Base-by-base conservation (phyloP, 2,329 filamentous ascomycete species). In the Stagonosporopsis tanaceti region DNA sequence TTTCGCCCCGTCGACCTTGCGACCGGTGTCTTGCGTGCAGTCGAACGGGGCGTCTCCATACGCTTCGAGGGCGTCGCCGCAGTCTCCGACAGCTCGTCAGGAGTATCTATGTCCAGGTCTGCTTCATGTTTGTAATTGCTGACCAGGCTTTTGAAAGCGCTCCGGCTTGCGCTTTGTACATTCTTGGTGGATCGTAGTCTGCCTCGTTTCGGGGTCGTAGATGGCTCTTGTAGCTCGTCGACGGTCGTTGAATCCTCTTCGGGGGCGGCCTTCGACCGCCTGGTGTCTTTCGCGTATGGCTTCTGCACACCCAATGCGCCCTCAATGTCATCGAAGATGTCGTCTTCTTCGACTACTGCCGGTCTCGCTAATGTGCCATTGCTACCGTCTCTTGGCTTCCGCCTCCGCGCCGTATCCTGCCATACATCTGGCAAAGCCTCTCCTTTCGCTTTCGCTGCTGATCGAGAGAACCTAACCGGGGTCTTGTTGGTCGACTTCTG, bases 261-360 rank as follows among this genome's bases (percentile, higher is more conserved):
- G 7, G 40, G 42, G 20, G 46, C 61, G 14, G 57, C 47, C 27
- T 62, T 58, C 12, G 55, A 56, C 15, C 60, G 57, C 20, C 60
- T 59, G 44, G 57, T 52, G 3, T 53, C 50, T 22, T 42, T 35
- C 47, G 40, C 37, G 3, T 53, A 50, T n/a, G 58, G 52, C 34
- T 50, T 42, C n/a, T 53, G 27, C 8, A 73, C 73, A 38, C 75
- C 61, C 51, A 78, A 63, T 7, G 77, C 78, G 28, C 78, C 77
- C 42, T 80, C 78, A 34, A 80, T 76, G 50, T 80, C 78, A 54
- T 80, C 78, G 59, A 79, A 80, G 14, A 79, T 60, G 47, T 78
- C 77, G 28, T 71, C 64, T 6, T 73, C 62, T 22, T 68, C 58
- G 39, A 46, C 24, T 9, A 17, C 51, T 22, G 37, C 51, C 38